Conservation (phyloP, 2,329 filamentous ascomycete species). For the Lecanicillium sp. region DNA sequence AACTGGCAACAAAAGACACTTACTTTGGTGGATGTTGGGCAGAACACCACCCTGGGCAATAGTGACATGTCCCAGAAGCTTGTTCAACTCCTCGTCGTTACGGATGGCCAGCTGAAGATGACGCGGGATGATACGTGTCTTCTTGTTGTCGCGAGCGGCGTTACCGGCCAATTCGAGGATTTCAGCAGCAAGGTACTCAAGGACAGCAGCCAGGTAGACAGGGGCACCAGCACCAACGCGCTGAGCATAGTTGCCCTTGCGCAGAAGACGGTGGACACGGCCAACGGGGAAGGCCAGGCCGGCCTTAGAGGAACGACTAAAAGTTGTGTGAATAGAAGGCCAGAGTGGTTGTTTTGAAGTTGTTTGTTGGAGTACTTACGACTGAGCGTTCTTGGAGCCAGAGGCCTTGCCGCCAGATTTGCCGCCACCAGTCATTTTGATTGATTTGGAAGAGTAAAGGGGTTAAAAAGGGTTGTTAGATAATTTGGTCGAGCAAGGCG, state of each 20-base stretch:
- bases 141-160: conserved; percentile 99
- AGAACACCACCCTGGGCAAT: conserved; percentile 96
- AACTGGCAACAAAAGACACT: too few species aligned
- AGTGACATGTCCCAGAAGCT: conserved; percentile 90
- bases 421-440: conserved; percentile 99
- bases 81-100: conserved; percentile 99
- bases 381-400: conserved; percentile 98
- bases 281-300: conserved; percentile 98
- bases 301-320: conserved; percentile 95
- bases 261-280: conserved; percentile 97
- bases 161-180: conserved; percentile 98
- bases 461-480: conserved; percentile 18
- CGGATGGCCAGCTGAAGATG: conserved; percentile 98
- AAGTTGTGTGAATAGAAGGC: conserved; percentile 6
- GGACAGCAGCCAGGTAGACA: conserved; percentile 93
- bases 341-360: too few species aligned
- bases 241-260: conserved; percentile 99
- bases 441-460: conserved; percentile 24
- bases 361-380: too few species aligned
- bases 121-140: conserved; percentile 99
- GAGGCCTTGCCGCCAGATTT: conserved; percentile 99
- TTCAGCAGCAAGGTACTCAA: conserved; percentile 97
- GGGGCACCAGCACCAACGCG: conserved; percentile 98
- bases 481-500: conserved; percentile 10
- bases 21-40: conserved; percentile 96